These are phyloP conservation scores for Flammula alnicola DNA, from an alignment of 1,284 basidiomycete species.

Conservation along the genomic window DNA sequence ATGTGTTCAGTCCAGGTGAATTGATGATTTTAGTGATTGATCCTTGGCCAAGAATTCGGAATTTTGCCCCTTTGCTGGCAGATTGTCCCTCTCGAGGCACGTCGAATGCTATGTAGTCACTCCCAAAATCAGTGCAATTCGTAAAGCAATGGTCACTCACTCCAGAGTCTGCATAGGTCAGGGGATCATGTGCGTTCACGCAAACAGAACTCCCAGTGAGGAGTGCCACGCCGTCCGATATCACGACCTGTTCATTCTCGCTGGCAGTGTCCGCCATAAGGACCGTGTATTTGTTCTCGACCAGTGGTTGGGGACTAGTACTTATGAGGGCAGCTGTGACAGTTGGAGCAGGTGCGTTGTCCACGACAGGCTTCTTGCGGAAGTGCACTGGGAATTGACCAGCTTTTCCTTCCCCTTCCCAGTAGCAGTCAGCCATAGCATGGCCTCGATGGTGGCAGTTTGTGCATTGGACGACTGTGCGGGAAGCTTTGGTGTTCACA, in stretches of 20 bases:
- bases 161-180: constrained; percentile 22
- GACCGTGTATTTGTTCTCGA: not conserved
- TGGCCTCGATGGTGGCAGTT: constrained; percentile 24
- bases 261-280: not conserved
- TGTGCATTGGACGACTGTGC: not conserved
- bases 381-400: constrained; percentile 28
- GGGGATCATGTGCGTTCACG: not conserved
- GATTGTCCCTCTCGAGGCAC: constrained; percentile 12
- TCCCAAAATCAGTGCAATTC: constrained; percentile 16
- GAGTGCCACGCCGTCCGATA: not conserved
- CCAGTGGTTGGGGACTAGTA: not conserved
- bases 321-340: not conserved
- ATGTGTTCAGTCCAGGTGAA: not conserved
- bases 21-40: constrained; percentile 18
- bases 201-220: not conserved
- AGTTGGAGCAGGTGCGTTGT: not conserved
- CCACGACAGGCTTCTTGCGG: not conserved
- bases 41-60: constrained; percentile 25
- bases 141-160: constrained; percentile 30
- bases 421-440: constrained; percentile 27
- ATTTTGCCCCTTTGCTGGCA: constrained; percentile 18
- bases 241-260: not conserved
- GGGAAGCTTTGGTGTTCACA: not conserved
- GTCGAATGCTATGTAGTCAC: constrained; percentile 11
- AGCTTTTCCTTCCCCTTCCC: constrained; percentile 28